Base-by-base conservation (phyloP, 345 rosid species). In the Toxicodendron radicans region DNA sequence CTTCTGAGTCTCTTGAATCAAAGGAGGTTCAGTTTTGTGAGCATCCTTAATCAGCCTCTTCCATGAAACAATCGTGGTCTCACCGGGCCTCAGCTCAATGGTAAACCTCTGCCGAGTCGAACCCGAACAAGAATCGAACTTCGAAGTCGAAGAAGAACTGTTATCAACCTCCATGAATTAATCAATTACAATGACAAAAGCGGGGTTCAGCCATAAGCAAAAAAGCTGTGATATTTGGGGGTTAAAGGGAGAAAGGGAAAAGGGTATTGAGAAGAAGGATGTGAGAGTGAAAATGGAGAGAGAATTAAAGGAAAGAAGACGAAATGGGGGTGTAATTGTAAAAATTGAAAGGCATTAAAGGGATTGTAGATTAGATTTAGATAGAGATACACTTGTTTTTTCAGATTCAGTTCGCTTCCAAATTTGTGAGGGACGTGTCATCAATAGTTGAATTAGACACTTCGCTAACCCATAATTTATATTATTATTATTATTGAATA, bases 51-150 rank as follows among this genome's bases (percentile, higher is more conserved):
- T 23, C 24, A 81, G 72, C 68, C 75, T 81, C 76, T 78, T 81
- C 84, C 84, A 81, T 41, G 84, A 81, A 35, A 81, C 84, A 23
- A 81, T 81, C 3, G 84, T 81, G 54, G 84, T 81, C 79, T 78
- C 84, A 12, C 81, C 84, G 27, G 84, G 84, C 76, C 68, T 71
- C 32, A 81, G 81, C 68, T 81, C 84, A 72, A 78, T 75, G 67
- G 60, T 38, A 76, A 81, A 81, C 71, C 78, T 72, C 72, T 74
- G 76, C 74, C 84, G 72, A 20, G 23, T 21, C 38, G 35, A 45
- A 49, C 64, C 79, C 60, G 61, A 5, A 20, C 43, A 57, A 49
- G 68, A 58, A 4, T 62, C 51, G 20, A 24, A n/a, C 12, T 45
- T 65, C 18, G 56, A 23, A 64, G 43, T 11, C 23, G 76, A 33